Evolutionary conservation across 768 basidiomycete genomes (phyloP).

Genomic region (Trametes sanguinea): DNA sequence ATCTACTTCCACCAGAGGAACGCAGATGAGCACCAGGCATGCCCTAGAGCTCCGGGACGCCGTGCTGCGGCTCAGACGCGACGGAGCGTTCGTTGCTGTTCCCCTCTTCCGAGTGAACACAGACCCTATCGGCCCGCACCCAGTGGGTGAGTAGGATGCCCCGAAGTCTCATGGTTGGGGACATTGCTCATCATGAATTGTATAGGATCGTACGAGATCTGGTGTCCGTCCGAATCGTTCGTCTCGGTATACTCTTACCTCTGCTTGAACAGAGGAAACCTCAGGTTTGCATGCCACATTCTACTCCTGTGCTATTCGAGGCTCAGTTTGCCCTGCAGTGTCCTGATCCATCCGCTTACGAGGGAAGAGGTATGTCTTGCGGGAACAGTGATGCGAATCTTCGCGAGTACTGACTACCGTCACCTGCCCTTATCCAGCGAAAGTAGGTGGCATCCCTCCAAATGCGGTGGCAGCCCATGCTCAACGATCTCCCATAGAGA

Average conservation of each 20-base stretch:
- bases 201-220: slow-evolving; percentile 79
- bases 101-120: slow-evolving; percentile 73
- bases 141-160: slow-evolving; percentile 53
- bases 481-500: slow-evolving; percentile 45
- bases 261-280: slow-evolving; percentile 60
- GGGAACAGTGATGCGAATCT: not conserved
- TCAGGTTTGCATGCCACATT: slow-evolving; percentile 51
- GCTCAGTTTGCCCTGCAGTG: slow-evolving; percentile 39
- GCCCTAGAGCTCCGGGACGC: slow-evolving; percentile 72
- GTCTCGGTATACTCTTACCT: slow-evolving; percentile 77
- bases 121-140: slow-evolving; percentile 73
- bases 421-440: slow-evolving; percentile 37
- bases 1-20: slow-evolving; percentile 80
- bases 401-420: not conserved
- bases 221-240: slow-evolving; percentile 77
- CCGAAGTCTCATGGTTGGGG: too few species aligned
- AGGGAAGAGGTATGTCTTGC: slow-evolving; percentile 56
- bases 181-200: too few species aligned
- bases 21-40: slow-evolving; percentile 56
- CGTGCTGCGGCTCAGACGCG: slow-evolving; percentile 65
- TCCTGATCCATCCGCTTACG: slow-evolving; percentile 76
- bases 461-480: not conserved
- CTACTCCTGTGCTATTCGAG: not conserved
- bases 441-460: slow-evolving; percentile 40
- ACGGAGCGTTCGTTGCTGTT: slow-evolving; percentile 80